Evolutionary conservation across 1,284 basidiomycete genomes (phyloP), one percentile per base, ranked within the genome.

Genomic region (Tremellales sp.): DNA sequence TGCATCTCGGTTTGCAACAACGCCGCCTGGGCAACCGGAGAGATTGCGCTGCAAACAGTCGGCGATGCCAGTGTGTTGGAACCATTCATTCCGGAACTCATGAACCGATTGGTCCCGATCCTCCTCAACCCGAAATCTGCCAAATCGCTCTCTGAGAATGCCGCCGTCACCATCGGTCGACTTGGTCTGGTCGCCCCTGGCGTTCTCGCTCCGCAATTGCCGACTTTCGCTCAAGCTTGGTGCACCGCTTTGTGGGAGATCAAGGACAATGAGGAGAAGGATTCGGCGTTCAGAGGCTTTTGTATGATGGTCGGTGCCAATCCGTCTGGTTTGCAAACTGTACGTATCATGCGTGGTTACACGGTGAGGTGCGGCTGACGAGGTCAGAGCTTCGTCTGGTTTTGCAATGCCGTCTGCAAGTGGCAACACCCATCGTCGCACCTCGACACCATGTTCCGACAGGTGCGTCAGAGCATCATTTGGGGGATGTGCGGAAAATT

Each of bases 191-290:
- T 94, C 75, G 91, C 91, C 67, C 92, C 96, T 0, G 73, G 77
- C 21, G 74, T 89, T 22, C 90, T 98, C 35, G 91, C 94, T 13
- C 92, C 92, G 25, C 86, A 93, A 64, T 78, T 97, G 39, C 82
- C 84, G 5, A 85, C 89, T 58, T 98, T 96, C 72, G 90, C 92
- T 8, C 87, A 91, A 71, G 84, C 87, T 10, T 99, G 96, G 96
- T 97, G 94, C 74, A 87, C 91, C 62, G 92, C 94, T 7, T 76
- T 99, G 50, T 93, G 93, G 75, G 96, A 98, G 73, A 98, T 98
- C 72, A 87, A 96, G 62, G 96, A 99, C 70, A 99, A 98, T 67
- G 94, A 98, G 62, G 96, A 99, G 78, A 99, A 98, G 77, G 96
- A 97, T 68, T 96, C 91, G n/a, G 96, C 96, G 4, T 99, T 98